Evolutionary conservation across 352 stramenopile species (phyloP), one percentile per base, ranked within the genome.

Genomic region (Globisporangium spinosum): DNA sequence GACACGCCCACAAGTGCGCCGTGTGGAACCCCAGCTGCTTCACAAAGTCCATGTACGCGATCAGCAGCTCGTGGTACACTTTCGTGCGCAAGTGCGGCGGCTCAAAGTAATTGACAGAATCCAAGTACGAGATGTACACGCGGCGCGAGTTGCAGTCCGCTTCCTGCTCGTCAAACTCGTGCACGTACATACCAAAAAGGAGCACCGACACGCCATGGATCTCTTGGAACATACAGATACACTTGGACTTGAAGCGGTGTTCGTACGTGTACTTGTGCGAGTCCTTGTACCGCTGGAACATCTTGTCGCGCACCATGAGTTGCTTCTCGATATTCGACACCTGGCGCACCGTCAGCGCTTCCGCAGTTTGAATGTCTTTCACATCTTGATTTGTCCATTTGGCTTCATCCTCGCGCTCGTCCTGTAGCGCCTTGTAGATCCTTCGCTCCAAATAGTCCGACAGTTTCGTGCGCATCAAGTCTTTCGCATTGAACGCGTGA

Each of bases 131-230:
- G 58, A 99, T 96, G 78, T 99, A 99, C 40, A 99, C 92, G 22
- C 92, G 89, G 2, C 96, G 87, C 13, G 90, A 83, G 76, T 99
- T 99, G 54, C 97, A 98, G 34, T 89, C 66, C 3, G 97, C 89
- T 78, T 98, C 98, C 65, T 98, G 94, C 67, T 99, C 94, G 70
- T 98, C 98, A 72, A 99, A 99, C 73, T 99, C 98, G 74, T 99
- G 99, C 6, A 99, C 97, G 74, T 99, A 99, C 75, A 99, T 98
- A 51, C 96, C 98, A 76, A 99, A 99, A 0, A 99, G 78, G 64
- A 99, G 93, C 5, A 99, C 97, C 73, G 99, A 98, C 17, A 99
- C 97, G 34, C 97, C 97, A 74, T 99, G 96, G 65, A 99, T 97
- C 74, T 99, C 97, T 79, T 99, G 98, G 74, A 99, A 99, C 70